Conservation (phyloP, 208 protist genomes). For the Phytomonas francai region DNA sequence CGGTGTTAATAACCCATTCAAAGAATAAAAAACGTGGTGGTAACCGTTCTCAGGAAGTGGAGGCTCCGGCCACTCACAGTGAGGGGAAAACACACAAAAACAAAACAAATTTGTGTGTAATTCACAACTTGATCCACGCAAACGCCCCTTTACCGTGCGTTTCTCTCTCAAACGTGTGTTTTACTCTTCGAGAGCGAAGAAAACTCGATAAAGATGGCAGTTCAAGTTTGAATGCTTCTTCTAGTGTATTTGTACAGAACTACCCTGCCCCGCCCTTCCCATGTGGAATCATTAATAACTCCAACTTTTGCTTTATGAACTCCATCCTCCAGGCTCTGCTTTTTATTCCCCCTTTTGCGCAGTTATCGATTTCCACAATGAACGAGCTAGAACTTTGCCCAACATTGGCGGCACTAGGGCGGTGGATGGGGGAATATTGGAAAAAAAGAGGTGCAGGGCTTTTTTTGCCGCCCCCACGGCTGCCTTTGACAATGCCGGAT, state of each 20-base stretch:
- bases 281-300: constrained; percentile 65
- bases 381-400: constrained; percentile 19
- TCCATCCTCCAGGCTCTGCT: constrained; percentile 55
- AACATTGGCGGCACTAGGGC: constrained; percentile 34
- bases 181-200: neutral
- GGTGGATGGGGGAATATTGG: constrained; percentile 74
- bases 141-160: too few species aligned
- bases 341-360: constrained; percentile 63
- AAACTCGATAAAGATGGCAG: neutral
- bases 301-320: constrained; percentile 86
- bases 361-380: constrained; percentile 33
- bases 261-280: constrained; percentile 37
- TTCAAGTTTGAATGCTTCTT: neutral
- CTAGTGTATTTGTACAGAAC: constrained; percentile 15
- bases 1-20: constrained; percentile 8
- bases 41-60: too few species aligned
- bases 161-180: neutral
- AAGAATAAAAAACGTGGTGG: neutral
- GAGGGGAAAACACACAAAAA: too few species aligned
- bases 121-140: too few species aligned
- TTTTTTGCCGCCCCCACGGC: constrained; percentile 16
- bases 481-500: constrained; percentile 22
- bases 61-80: too few species aligned
- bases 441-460: constrained; percentile 15
- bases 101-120: too few species aligned